Base-by-base conservation (phyloP, 306 rosid genomes). In the Glycine soja region DNA sequence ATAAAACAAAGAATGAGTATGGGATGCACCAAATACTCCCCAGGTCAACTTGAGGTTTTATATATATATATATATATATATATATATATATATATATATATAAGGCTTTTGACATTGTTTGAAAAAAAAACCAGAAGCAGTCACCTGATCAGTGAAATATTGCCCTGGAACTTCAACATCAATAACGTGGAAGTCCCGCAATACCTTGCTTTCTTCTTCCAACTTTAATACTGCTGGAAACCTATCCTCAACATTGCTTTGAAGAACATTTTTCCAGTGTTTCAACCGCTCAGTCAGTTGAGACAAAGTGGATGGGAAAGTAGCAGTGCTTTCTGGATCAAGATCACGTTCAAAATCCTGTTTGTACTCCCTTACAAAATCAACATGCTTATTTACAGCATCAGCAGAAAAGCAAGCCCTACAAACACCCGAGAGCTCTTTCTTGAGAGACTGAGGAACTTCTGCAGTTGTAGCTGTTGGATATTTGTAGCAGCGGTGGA, bases 91-190 rank as follows among this genome's bases (percentile, higher is more conserved):
- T n/a, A 53, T 7, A 36, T 58, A 51, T 36, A 19, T 53, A 62
- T 15, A 46, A 48, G 3, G 40, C 40, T 63, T 13, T 70, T 79
- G 15, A 38, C 76, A 70, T 2, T 76, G 47, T 47, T 16, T 13
- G 40, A 50, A 13, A 83, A 48, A 71, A 32, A 64, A n/a, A 40
- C 30, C 40, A 80, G 52, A 45, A 81, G 75, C 40, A 62, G 64
- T 80, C 82, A 96, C 99, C 98, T 96, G 98, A 83, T 96, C 97
- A 19, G 89, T 86, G 85, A 96, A 96, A 86, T 96, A 95, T 80
- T 95, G 99, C 80, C 99, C 99, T 3, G 99, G 99, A 77, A 96
- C 99, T 87, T 96, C 99, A 65, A 96, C 98, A 88, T 96, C 99
- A 80, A 96, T 92, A 57, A 93, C 99, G 84, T 96, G 99, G 89